Base-by-base conservation (phyloP, 2,329 filamentous ascomycete species). In the Emydomyces testavorans region DNA sequence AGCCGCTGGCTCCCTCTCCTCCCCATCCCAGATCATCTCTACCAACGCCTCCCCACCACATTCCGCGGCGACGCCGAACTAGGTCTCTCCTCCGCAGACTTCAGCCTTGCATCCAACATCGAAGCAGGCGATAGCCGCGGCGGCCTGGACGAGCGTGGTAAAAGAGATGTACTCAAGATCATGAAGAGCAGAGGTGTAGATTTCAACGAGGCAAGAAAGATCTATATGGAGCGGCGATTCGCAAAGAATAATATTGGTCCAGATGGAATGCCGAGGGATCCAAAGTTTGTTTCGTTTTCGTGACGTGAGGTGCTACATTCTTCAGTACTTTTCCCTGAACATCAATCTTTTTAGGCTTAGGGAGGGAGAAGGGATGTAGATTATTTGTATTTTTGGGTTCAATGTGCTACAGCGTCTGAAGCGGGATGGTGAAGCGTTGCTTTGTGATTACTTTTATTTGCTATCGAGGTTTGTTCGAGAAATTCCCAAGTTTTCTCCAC, bases 261-360 rank as follows among this genome's bases (percentile, higher is more conserved):
- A 4, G 92, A 98, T 66, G 92, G 92, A 3, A 71, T 82, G 57
- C 92, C 92, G 53, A 77, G 80, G 62, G 90, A 96, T 71, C 88
- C 89, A 53, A 95, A 95, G 71, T 94, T 94, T 62, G 88, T 96
- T 51, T 93, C 85, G 62, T 96, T 96, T 67, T 85, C 82, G 51
- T 84, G 62, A 75, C 15, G 15, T 28, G 38, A 34, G 18, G 18
- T 7, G 18, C n/a, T 20, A 40, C n/a, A 21, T 18, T 26, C 8
- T 23, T 38, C 11, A 2, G 8, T 18, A 21, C 26, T 7, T 2
- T 20, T 32, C 18, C 21, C 11, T 40, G 8, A 2, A 43, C 34
- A 34, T 42, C 11, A 34, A 23, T 15, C 11, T 34, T 34, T 11
- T 2, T 46, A 18, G 15, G 31, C 10, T 18, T 28, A 10, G 11